Percentiles rank a stretch among this genome's conserved stretches.
phyloP scores from a whole-genome alignment of 768 basidiomycete species.

The Termitomyces sp. region DNA sequence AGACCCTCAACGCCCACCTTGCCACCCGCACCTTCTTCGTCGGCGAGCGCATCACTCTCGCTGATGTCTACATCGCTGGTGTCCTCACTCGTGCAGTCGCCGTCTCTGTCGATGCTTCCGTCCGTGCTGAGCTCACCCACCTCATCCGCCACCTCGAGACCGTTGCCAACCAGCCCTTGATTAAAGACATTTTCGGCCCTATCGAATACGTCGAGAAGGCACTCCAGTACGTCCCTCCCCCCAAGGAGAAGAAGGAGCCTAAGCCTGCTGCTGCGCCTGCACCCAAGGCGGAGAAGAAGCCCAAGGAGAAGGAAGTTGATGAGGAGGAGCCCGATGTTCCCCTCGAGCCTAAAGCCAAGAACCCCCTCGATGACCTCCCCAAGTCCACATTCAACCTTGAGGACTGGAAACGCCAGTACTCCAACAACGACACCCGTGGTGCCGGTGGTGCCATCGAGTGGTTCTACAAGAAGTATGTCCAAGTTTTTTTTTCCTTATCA shows the following conservation, averaged over 20 bases:
- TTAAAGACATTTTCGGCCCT: slow-evolving; percentile 66
- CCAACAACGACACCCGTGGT: slow-evolving; percentile 95
- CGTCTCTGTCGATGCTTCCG: slow-evolving; percentile 60
- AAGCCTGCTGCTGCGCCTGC: slow-evolving; percentile 48
- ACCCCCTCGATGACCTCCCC: slow-evolving; percentile 90
- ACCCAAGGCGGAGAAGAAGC: slow-evolving; percentile 63
- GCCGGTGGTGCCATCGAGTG: slow-evolving; percentile 82
- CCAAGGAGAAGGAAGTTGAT: slow-evolving; percentile 58
- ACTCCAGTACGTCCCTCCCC: slow-evolving; percentile 64
- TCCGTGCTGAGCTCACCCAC: slow-evolving; percentile 69
- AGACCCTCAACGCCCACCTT: slow-evolving; percentile 73
- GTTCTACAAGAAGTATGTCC: slow-evolving; percentile 89
- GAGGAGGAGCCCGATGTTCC: slow-evolving; percentile 77
- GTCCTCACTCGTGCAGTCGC: slow-evolving; percentile 50
- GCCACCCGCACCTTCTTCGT: slow-evolving; percentile 84
- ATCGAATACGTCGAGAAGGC: slow-evolving; percentile 66
- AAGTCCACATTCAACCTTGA: slow-evolving; percentile 87
- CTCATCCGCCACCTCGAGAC: slow-evolving; percentile 85
- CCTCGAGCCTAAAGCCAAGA: slow-evolving; percentile 87
- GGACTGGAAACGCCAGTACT: slow-evolving; percentile 98
- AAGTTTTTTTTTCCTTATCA: neutral
- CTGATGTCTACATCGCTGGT: slow-evolving; percentile 73
- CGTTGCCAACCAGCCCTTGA: slow-evolving; percentile 75
- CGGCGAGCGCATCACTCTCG: slow-evolving; percentile 91
- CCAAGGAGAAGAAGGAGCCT: slow-evolving; percentile 74